Evolutionary conservation across 352 stramenopile genomes (phyloP).

Genomic region (Thalassiosira hispida): DNA sequence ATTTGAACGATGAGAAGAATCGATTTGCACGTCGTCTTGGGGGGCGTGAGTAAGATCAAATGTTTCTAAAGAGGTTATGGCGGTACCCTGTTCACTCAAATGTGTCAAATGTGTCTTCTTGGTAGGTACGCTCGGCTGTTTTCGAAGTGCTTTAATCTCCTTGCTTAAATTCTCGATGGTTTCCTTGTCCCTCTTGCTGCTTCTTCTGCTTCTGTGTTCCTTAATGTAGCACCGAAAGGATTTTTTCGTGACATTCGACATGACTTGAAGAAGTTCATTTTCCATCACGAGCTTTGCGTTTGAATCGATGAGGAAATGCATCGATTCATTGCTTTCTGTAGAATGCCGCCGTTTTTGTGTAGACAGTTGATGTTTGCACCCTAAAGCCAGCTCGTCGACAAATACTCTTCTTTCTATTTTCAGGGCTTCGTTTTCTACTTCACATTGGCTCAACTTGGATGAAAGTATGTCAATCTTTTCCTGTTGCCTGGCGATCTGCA

Average conservation of each 20-base stretch:
- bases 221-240: slow-evolving; percentile 1
- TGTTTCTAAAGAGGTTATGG: too few species aligned
- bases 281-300: background rate
- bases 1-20: too few species aligned
- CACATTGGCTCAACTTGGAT: background rate
- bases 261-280: background rate
- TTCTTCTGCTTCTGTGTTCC: background rate
- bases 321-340: too few species aligned
- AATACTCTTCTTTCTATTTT: background rate
- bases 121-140: too few species aligned
- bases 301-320: background rate
- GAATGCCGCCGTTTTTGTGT: background rate
- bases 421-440: slow-evolving; percentile 1
- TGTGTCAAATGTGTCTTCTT: too few species aligned
- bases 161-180: background rate
- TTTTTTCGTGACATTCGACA: background rate
- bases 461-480: slow-evolving; percentile 13
- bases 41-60: too few species aligned
- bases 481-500: slow-evolving; percentile 16
- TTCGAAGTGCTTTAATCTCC: background rate
- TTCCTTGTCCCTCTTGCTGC: background rate
- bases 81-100: too few species aligned
- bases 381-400: background rate
- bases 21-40: too few species aligned
- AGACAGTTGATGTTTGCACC: background rate